Percentiles rank a stretch among this genome's conserved stretches.
These are phyloP conservation scores for Fraxinus sp. DNA, from an alignment of 305 asterid species.

Conservation along the genomic window DNA sequence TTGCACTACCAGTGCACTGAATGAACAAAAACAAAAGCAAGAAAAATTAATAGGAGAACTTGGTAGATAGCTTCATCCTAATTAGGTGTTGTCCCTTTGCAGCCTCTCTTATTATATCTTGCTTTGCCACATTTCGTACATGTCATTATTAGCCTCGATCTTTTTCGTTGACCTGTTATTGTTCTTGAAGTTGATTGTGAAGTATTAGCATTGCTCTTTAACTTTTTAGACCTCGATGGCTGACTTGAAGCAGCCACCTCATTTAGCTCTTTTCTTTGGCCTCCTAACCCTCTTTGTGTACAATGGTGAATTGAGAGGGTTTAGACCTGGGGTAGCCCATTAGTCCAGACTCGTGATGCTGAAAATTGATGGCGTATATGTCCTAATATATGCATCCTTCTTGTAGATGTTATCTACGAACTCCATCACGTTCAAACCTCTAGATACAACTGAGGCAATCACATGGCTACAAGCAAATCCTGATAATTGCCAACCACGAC, in stretches of 20 bases:
- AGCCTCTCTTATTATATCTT: neutral
- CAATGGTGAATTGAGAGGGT: neutral
- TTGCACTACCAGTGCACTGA: neutral
- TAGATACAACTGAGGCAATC: neutral
- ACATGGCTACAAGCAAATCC: neutral
- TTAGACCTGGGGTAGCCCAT: neutral
- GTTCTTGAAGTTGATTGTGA: neutral
- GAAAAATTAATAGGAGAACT: too few relatives aligned
- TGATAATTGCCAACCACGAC: neutral
- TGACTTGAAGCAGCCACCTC: neutral
- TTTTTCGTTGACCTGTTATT: neutral
- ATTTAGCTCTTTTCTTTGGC: neutral
- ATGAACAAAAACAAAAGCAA: neutral
- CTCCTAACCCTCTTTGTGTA: neutral
- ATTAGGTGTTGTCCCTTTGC: neutral
- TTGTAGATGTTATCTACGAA: neutral
- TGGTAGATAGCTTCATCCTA: neutral
- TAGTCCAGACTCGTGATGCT: neutral
- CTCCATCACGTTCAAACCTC: neutral
- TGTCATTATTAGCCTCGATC: neutral
- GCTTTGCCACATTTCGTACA: neutral
- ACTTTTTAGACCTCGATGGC: neutral
- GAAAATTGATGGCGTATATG: neutral
- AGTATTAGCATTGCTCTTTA: neutral
- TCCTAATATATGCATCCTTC: neutral